phyloP scores from a whole-genome alignment of 768 basidiomycete species.

The Xerocomus brunneocitrinus region DNA sequence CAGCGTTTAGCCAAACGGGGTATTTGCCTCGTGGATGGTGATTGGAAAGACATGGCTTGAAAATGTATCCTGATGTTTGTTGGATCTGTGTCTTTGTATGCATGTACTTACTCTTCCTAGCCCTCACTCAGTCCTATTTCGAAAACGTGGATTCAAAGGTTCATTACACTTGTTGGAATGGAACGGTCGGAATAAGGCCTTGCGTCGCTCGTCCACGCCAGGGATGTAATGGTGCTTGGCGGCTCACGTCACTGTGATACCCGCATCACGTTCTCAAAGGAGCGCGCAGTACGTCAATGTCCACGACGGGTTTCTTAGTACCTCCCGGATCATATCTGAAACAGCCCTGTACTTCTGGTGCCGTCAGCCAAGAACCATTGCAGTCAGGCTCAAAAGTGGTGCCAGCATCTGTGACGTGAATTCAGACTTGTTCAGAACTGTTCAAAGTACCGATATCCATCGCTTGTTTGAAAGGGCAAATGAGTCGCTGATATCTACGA shows the following conservation, averaged over 20 bases:
- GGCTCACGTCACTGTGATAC: not conserved
- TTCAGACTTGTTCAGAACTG: too few relatives aligned
- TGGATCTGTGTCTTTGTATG: constrained; percentile 8
- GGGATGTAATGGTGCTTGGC: too few relatives aligned
- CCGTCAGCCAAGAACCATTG: not conserved
- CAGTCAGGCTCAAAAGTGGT: too few relatives aligned
- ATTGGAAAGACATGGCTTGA: constrained; percentile 53
- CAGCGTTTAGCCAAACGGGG: constrained; percentile 53
- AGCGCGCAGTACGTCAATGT: not conserved
- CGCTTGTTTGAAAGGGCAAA: not conserved
- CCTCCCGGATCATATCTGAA: not conserved
- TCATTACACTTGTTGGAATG: too few relatives aligned
- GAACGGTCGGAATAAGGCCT: too few relatives aligned
- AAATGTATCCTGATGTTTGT: constrained; percentile 1
- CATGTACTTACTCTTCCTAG: constrained; percentile 2
- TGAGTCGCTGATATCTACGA: not conserved
- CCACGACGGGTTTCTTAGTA: not conserved
- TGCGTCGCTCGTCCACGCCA: too few relatives aligned
- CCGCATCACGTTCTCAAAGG: not conserved
- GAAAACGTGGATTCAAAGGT: not conserved
- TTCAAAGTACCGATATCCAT: too few relatives aligned
- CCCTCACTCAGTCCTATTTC: constrained; percentile 2
- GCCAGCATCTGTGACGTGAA: too few relatives aligned
- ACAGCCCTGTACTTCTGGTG: not conserved
- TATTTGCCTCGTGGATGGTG: constrained; percentile 63